Evolutionary conservation across 108 stramenopile genomes (phyloP), one percentile per base, ranked within the genome.

Genomic region (Nitzschia sp.): DNA sequence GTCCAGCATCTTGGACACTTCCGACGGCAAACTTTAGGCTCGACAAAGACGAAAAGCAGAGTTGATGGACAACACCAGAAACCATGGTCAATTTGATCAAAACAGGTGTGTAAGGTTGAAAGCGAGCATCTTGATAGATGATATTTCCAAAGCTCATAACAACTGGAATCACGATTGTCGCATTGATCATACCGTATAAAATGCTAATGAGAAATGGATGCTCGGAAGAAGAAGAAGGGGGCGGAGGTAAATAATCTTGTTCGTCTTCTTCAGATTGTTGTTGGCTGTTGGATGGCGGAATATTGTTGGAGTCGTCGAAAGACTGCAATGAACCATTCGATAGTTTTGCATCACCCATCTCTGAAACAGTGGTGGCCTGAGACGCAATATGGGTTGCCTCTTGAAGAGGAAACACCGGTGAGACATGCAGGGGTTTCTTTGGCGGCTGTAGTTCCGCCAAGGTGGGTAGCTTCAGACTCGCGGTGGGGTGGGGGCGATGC

Each of bases 1-100:
- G 78, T 1, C 98, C 97, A 9, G 98, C 98, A 78, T 99, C 98
- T 78, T 98, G 97, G 0, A 98, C 97, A 63, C 91, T 90, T 17
- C 98, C 97, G 22, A 97, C 93, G 5, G 97, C 96, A 72, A 97
- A 98, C 21, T 94, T 92, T 17, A 98, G 71, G 8, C 86, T 77
- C 53, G 83, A 86, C 28, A 94, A 71, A 15, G 88, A 58, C 13
- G 88, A 88, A 78, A 98, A 98, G 31, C 86, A 86, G 2, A 94
- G 34, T 83, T 98, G 98, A 73, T 98, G 98, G 44, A 98, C 81
- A 47, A 93, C 84, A 28, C 89, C 92, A 45, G 85, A 88, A 2
- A 92, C 69, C 11, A 92, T 58, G 3, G 91, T 92, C 16, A 95
- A 73, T 67, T 95, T 89, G 46, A 95, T 84, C 38, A 95, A 47